Evolutionary conservation across 306 rosid species (phyloP), one percentile per base, ranked within the genome.

Genomic region (Oxytropis ochrocephala): DNA sequence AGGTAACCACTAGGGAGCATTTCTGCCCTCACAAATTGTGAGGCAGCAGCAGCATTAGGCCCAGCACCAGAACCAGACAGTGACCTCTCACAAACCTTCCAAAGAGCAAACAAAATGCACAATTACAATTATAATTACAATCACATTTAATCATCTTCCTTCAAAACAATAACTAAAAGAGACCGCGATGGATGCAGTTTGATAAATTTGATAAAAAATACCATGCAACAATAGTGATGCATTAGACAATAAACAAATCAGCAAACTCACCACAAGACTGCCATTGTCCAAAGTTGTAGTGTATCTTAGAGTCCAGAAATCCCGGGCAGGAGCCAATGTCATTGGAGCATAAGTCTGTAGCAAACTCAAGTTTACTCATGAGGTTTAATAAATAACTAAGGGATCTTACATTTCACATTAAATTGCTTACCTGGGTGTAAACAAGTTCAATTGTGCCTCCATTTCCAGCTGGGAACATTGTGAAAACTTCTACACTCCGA

Each of bases 281-380:
- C 96, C 97, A 32, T 91, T 91, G 7, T 95, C 99, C 81, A 95
- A 56, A 19, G n/a, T 87, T 29, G 89, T 89, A 11, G 96, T 95
- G 84, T 91, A 95, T 95, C 99, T 89, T 39, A 95, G 79, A 61
- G 99, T 95, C 99, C 99, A 95, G 77, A 95, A 89, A 85, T 95
- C 99, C 71, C 97, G 87, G 56, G 99, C 99, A 76, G 96, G 87
- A 84, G 97, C 92, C 83, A 91, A 81, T 1, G 96, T 95, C 3
- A 96, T 87, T 64, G 97, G 99, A 80, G 99, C 97, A 78, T 72
- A 91, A 21, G 91, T 84, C 99, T 95, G 82, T n/a, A 62, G 69
- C 52, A 72, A 64, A 33, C 65, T 60, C 21, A 7, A 46, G 39
- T 53, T 66, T 47, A 48, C 43, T 19, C 55, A 21, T 14, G 14